These are phyloP conservation scores for Gymnopilus junonius DNA, from an alignment of 768 basidiomycete genomes.

Conservation along the genomic window DNA sequence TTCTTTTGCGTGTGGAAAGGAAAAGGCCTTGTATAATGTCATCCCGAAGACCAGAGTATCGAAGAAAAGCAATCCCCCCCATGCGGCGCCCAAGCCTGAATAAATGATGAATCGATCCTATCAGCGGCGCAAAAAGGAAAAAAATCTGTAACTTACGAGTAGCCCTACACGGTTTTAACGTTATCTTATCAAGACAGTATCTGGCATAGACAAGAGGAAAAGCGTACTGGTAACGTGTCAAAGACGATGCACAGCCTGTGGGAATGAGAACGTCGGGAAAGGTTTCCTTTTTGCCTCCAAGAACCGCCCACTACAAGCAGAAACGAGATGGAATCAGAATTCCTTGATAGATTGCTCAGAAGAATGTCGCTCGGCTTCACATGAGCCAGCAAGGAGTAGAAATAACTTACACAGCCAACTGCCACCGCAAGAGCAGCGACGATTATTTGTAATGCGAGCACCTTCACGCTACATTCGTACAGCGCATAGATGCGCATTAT, in stretches of 20 bases:
- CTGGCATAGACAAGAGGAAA: neutral
- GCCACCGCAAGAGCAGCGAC: slow-evolving; percentile 26
- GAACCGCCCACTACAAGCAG: slow-evolving; percentile 30
- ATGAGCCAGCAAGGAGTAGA: neutral
- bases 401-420: slow-evolving; percentile 36
- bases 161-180: slow-evolving; percentile 16
- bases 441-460: slow-evolving; percentile 33
- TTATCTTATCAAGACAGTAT: neutral
- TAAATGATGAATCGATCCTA: neutral
- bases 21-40: slow-evolving; percentile 44
- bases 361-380: neutral
- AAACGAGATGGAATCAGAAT: neutral
- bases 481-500: slow-evolving; percentile 50
- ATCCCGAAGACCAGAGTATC: slow-evolving; percentile 44
- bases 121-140: neutral
- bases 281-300: slow-evolving; percentile 22
- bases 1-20: slow-evolving; percentile 23
- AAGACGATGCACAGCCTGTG: slow-evolving; percentile 26
- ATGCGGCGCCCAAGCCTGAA: slow-evolving; percentile 38
- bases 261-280: slow-evolving; percentile 19
- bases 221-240: slow-evolving; percentile 29
- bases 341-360: neutral
- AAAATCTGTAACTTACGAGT: slow-evolving; percentile 22
- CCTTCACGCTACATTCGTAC: slow-evolving; percentile 36
- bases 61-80: slow-evolving; percentile 44